Conservation (phyloP, 192 early-diverging fungal genomes). For the Ambispora gerdemannii region DNA sequence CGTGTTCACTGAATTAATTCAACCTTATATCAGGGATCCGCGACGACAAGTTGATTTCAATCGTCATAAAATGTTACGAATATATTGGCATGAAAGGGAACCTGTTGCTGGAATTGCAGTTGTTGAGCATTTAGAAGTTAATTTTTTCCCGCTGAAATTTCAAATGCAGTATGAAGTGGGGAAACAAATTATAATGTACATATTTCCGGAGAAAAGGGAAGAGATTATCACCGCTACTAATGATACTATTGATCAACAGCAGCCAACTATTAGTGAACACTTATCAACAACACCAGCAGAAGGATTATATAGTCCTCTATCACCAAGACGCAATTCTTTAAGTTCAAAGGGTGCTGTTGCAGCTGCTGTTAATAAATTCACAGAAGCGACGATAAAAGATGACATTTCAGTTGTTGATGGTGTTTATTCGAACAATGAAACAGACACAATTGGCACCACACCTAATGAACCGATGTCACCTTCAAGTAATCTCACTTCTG, state of each 20-base stretch:
- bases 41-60: slow-evolving; percentile 63
- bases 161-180: slow-evolving; percentile 87
- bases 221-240: neutral
- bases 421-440: neutral
- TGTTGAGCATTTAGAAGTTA: slow-evolving; percentile 87
- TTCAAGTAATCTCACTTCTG: slow-evolving; percentile 26
- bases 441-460: neutral
- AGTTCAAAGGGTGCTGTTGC: slow-evolving; percentile 5
- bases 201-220: slow-evolving; percentile 67
- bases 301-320: neutral
- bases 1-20: slow-evolving; percentile 57
- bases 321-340: neutral
- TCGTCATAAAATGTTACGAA: slow-evolving; percentile 84
- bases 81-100: slow-evolving; percentile 73
- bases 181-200: slow-evolving; percentile 71
- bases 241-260: slow-evolving; percentile 4
- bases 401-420: slow-evolving; percentile 24
- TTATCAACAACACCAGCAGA: neutral
- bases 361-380: neutral
- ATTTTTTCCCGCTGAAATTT: slow-evolving; percentile 76
- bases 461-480: slow-evolving; percentile 17
- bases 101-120: slow-evolving; percentile 91
- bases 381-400: slow-evolving; percentile 19
- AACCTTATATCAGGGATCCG: slow-evolving; percentile 55
- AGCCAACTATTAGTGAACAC: slow-evolving; percentile 16